Evolutionary conservation across 2,329 filamentous ascomycete genomes (phyloP).

Genomic region (Lojkania enalia): DNA sequence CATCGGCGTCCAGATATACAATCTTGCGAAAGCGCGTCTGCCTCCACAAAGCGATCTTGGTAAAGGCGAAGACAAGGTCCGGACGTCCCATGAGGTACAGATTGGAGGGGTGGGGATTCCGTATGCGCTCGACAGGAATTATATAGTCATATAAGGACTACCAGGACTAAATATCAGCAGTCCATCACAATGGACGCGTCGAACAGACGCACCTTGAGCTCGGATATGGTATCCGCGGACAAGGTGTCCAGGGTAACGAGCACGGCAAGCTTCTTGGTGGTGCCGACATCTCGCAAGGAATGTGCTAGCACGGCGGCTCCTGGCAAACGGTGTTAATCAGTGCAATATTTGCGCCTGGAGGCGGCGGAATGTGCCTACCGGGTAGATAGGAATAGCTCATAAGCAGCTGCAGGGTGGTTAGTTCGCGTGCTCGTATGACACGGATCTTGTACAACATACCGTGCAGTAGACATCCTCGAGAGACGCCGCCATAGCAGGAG

Average conservation of each 20-base stretch:
- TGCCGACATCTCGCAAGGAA: conserved; percentile 88
- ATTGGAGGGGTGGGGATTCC: conserved; percentile 77
- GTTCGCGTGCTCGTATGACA: conserved; percentile 26
- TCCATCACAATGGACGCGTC: neutral
- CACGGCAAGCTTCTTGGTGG: conserved; percentile 81
- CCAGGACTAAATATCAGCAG: conserved; percentile 6
- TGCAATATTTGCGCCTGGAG: conserved; percentile 1
- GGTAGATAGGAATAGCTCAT: conserved; percentile 91
- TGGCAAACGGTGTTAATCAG: conserved; percentile 46
- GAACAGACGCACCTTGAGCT: conserved; percentile 68
- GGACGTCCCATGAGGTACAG: conserved; percentile 88
- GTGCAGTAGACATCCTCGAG: conserved; percentile 68
- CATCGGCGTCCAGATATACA: conserved; percentile 92
- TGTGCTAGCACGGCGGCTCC: conserved; percentile 92
- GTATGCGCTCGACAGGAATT: conserved; percentile 79
- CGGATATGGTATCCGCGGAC: conserved; percentile 71
- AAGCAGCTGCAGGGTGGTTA: conserved; percentile 68
- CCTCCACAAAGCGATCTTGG: conserved; percentile 94
- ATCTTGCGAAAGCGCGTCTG: conserved; percentile 88
- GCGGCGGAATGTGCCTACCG: conserved; percentile 57
- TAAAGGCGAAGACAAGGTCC: conserved; percentile 90
- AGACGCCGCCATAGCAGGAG: conserved; percentile 35
- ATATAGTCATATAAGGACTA: conserved; percentile 86
- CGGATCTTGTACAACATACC: conserved; percentile 46
- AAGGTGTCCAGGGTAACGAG: conserved; percentile 82